Conservation (phyloP, 306 rosid species). For the Astragalus glycyphyllos region DNA sequence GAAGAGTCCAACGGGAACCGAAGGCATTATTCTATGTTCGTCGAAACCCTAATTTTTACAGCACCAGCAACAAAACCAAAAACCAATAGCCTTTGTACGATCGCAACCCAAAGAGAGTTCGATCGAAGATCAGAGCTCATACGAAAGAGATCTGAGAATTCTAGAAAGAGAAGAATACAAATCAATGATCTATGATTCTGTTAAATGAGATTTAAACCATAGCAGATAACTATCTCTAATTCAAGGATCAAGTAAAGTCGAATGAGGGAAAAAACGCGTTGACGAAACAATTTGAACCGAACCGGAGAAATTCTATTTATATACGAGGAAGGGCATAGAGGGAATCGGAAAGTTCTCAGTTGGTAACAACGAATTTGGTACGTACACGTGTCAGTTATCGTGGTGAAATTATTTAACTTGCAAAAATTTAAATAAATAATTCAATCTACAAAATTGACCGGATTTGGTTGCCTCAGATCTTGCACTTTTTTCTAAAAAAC, state of each 20-base stretch:
- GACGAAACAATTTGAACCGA: background rate
- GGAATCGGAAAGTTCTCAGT: background rate
- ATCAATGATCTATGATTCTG: background rate
- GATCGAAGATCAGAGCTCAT: constrained; percentile 23
- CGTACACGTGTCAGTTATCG: constrained; percentile 42
- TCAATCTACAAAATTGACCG: too few species aligned
- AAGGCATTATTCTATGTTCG: constrained; percentile 76
- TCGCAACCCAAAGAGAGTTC: constrained; percentile 26
- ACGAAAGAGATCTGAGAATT: constrained; percentile 1
- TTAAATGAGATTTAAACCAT: constrained; percentile 8
- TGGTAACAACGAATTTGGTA: constrained; percentile 13
- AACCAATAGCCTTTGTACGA: constrained; percentile 25
- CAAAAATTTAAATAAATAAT: too few species aligned
- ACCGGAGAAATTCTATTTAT: constrained; percentile 2
- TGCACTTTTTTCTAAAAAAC: too few species aligned
- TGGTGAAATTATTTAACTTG: too few species aligned
- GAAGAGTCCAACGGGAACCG: constrained; percentile 50
- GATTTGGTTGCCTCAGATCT: too few species aligned
- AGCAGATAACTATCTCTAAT: background rate
- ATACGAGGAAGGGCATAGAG: background rate
- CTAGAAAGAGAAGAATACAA: background rate
- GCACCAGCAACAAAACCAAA: background rate
- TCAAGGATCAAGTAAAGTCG: background rate
- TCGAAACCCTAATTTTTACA: constrained; percentile 59
- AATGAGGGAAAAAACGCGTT: background rate